Base-by-base conservation (phyloP, 768 basidiomycete species). In the Thelephora aurantiotincta region DNA sequence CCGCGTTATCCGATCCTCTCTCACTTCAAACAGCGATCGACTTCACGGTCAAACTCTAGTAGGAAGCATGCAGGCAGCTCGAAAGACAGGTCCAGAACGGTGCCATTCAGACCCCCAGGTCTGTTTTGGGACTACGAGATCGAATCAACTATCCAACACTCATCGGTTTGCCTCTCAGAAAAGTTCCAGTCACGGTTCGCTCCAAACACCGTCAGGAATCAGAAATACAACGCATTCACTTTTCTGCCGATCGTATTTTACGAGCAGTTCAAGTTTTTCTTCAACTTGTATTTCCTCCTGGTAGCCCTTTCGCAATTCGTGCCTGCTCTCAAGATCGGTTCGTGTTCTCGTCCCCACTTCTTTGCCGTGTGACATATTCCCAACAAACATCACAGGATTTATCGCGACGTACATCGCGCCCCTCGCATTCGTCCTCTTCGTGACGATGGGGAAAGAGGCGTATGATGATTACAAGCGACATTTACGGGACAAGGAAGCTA, bases 231-330 rank as follows among this genome's bases (percentile, higher is more conserved):
- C 60, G 71, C 86, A 47, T 76, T 89, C 67, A 91, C 88, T n/a
- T 99, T 99, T 71, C 75, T 99, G 9, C 96, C 96, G 2, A 77
- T 97, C 54, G 93, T 98, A 41, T 78, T 98, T 62, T 98, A 97
- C 63, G 93, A 98, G 63, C 94, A 98, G 62, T 99, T 98, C 82
- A 98, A 97, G 65, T 97, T 94, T 72, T 99, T 99, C 70, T 98
- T 96, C 78, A 99, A 98, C 61, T 73, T 97, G 6, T 99, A 98
- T 64, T 99, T 99, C 60, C 77, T 98, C 11, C 80, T 98, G 19
- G 96, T 99, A 34, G 96, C 96, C 0, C 71, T 98, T 6, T 91
- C 87, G 7, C 96, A 98, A 63, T 96, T 99, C 59, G 68, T 99
- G 14, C 96, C 96, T 12, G 86, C 92, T 0, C 75, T 99, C 50